Conservation (phyloP, 306 rosid genomes). For the Mimosa bimucronata region DNA sequence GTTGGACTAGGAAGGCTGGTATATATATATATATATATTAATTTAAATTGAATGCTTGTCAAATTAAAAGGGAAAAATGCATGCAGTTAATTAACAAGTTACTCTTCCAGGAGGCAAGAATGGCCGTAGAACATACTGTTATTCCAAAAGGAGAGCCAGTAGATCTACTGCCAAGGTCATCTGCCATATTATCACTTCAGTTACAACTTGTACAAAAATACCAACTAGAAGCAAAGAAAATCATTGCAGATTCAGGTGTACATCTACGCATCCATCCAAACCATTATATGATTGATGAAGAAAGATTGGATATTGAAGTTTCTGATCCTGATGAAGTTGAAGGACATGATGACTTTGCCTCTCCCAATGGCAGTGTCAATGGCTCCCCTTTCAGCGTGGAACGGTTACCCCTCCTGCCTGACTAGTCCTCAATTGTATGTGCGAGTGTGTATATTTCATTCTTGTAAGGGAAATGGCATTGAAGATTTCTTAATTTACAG, state of each 20-base stretch:
- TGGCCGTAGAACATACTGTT: conserved; percentile 81
- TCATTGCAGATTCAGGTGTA: conserved; percentile 44
- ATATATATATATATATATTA: too few relatives aligned
- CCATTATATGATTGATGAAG: conserved; percentile 38
- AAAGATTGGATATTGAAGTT: conserved; percentile 30
- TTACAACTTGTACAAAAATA: conserved; percentile 68
- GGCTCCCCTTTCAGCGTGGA: conserved; percentile 50
- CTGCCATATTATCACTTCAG: conserved; percentile 65
- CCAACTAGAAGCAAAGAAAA: conserved; percentile 63
- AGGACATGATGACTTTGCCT: conserved; percentile 50
- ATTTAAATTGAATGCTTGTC: background rate
- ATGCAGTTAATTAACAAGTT: background rate
- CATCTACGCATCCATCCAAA: conserved; percentile 74
- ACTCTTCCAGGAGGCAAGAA: conserved; percentile 79
- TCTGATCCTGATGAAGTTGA: conserved; percentile 33
- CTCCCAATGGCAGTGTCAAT: conserved; percentile 33
- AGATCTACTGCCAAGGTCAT: conserved; percentile 80
- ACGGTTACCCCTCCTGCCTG: conserved; percentile 79
- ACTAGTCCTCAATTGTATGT: conserved; percentile 38
- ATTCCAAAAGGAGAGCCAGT: conserved; percentile 78
- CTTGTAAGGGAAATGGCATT: background rate
- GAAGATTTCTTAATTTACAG: background rate
- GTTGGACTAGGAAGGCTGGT: background rate
- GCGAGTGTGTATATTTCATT: background rate
- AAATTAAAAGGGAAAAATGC: background rate